These are phyloP conservation scores for Crithidia fasciculata DNA, from an alignment of 208 protist species.

Conservation along the genomic window DNA sequence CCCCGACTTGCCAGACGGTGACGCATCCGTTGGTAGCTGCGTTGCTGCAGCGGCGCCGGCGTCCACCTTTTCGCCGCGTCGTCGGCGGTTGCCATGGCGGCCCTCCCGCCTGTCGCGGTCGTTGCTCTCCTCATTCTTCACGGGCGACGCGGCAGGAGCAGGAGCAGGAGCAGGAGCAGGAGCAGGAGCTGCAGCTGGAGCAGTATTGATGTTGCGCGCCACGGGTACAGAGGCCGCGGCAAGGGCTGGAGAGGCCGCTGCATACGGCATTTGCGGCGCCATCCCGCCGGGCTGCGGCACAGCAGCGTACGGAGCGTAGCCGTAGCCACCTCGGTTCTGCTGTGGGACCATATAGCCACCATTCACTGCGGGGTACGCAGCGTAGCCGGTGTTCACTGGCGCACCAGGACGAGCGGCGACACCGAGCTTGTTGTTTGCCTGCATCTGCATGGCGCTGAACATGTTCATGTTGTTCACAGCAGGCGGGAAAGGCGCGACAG, in stretches of 20 bases:
- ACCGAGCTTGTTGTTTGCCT: background rate
- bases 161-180: background rate
- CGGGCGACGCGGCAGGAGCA: background rate
- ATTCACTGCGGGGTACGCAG: background rate
- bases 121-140: background rate
- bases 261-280: background rate
- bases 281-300: background rate
- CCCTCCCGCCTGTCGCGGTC: background rate
- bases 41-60: background rate
- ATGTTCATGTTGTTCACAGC: constrained; percentile 7
- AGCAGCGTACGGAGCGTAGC: constrained; percentile 2
- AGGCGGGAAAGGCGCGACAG: constrained; percentile 1
- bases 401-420: background rate
- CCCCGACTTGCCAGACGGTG: background rate
- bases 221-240: background rate
- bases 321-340: background rate
- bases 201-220: no score
- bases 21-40: background rate
- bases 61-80: background rate
- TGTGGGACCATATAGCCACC: constrained; percentile 1
- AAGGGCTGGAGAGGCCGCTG: background rate
- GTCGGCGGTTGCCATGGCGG: constrained; percentile 16
- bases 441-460: constrained; percentile 11
- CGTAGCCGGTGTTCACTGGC: constrained; percentile 7
- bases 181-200: background rate